Base-by-base conservation (phyloP, 768 basidiomycete genomes). In the Boletellus ananiceps region DNA sequence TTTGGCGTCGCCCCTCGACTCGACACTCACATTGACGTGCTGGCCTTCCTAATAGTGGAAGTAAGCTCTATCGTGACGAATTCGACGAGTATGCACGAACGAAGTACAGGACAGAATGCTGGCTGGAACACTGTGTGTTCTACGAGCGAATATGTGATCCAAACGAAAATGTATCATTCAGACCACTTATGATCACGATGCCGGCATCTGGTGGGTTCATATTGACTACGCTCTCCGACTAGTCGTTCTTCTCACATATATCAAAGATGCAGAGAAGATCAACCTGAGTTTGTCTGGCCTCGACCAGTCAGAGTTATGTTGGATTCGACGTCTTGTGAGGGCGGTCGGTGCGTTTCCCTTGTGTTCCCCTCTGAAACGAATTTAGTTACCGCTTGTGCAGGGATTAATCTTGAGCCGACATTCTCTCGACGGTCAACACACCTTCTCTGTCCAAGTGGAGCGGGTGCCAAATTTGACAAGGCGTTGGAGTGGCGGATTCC, bases 21-120 rank as follows among this genome's bases (percentile, higher is more conserved):
- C n/a, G 23, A 43, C n/a, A 5, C n/a, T 50, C 21, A 49, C 38
- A 9, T n/a, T 13, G 4, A 34, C 40, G 46, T 40, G 21, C 19
- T 8, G 18, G 5, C n/a, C n/a, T 3, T 2, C 4, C 11, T n/a
- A 25, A 8, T 49, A 90, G 88, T 58, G 88, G 86, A 23, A 87
- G 84, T 56, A 81, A 80, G 53, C 54, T 87, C n/a, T 88, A 75
- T 55, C 69, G 66, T 3, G 74, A 77, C 29, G 86, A 88, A 60
- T 60, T 65, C 5, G 80, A 83, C 46, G 66, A 70, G 7, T 11
- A 32, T 1, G 58, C 73, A 54, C 74, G 78, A 40, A 47, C 56
- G 3, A 84, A 81, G 56, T 90, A 83, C 59, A 80, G 93, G 38
- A 95, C 93, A 0, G 93, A 96, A 65, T 94, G 90, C 62, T 97